Base-by-base conservation (phyloP, 192 early-diverging fungal species). In the Ambispora gerdemannii region DNA sequence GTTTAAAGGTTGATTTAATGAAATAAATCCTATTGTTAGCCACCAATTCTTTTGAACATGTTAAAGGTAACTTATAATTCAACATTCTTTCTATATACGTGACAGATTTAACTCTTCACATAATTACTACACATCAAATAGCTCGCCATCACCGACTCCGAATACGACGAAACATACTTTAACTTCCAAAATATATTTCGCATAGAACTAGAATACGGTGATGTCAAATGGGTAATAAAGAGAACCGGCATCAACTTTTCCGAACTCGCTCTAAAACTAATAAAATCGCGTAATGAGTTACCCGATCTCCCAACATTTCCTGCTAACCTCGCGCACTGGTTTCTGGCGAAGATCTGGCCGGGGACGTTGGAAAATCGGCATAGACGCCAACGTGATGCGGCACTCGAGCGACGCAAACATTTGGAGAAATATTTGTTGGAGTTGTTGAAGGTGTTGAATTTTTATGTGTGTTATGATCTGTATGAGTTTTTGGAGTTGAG, bases 401-500 rank as follows among this genome's bases (percentile, higher is more conserved):
- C 78, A 15, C 64, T 81, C 11, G 80, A 84, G 43, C 78, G 84
- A 33, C 80, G 88, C 56, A 82, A 82, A 22, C 72, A 73, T 20
- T 79, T 92, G 30, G 85, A 91, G 53, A 60, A 50, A 2, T 92
- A 90, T 65, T 63, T 91, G 28, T 75, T 86, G 19, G 68, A 83
- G 43, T 67, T 91, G 30, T 73, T 91, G 38, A 81, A 83, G 31
- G 75, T 66, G 15, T 77, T 87, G 15, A 86, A 87, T 56, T 82
- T 90, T 75, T 74, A 77, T 10, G 83, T 87, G 22, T 84, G 80
- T 6, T 89, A 86, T 68, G 90, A 92, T 64, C 70, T 92, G 8
- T 89, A 88, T 74, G 89, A 87, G 58, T 92, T 92, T 70, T 64
- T 92, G 51, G 91, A 91, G 73, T 76, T 92, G 50, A 87, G 86